phyloP scores from a whole-genome alignment of 371 early-diverging fungal species.

The Basidiobolus meristosporus region DNA sequence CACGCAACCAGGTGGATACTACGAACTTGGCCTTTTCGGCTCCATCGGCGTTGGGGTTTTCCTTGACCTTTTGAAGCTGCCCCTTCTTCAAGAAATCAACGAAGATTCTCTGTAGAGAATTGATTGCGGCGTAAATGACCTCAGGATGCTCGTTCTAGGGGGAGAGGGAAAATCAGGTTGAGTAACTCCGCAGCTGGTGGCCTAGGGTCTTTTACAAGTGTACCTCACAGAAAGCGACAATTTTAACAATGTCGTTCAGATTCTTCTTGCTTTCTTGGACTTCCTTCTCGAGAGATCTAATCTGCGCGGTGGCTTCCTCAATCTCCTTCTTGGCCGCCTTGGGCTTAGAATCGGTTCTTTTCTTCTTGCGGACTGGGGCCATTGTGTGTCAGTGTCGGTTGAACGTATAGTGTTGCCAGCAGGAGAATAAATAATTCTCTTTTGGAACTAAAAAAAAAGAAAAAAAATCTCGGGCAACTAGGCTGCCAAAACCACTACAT shows the following conservation, averaged over 20 bases:
- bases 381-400: too few relatives aligned
- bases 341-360: too few relatives aligned
- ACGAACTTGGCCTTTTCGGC: constrained; percentile 26
- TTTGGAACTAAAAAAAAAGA: too few relatives aligned
- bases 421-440: too few relatives aligned
- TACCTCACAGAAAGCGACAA: constrained; percentile 1
- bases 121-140: constrained; percentile 38
- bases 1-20: constrained; percentile 55
- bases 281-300: constrained; percentile 16
- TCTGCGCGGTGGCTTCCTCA: constrained; percentile 11
- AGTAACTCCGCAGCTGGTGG: constrained; percentile 6
- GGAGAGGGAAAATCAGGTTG: not conserved
- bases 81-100: constrained; percentile 37
- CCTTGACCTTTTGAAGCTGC: constrained; percentile 23
- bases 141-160: constrained; percentile 14
- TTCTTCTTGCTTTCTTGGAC: constrained; percentile 21
- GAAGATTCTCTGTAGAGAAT: constrained; percentile 51
- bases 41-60: constrained; percentile 10
- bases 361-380: too few relatives aligned
- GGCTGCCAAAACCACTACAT: too few relatives aligned
- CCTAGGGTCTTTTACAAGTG: not conserved
- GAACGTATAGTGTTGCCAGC: too few relatives aligned
- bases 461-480: too few relatives aligned
- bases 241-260: constrained; percentile 18
- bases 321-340: not conserved